phyloP scores from a whole-genome alignment of 768 basidiomycete species.

The Russula virescens region DNA sequence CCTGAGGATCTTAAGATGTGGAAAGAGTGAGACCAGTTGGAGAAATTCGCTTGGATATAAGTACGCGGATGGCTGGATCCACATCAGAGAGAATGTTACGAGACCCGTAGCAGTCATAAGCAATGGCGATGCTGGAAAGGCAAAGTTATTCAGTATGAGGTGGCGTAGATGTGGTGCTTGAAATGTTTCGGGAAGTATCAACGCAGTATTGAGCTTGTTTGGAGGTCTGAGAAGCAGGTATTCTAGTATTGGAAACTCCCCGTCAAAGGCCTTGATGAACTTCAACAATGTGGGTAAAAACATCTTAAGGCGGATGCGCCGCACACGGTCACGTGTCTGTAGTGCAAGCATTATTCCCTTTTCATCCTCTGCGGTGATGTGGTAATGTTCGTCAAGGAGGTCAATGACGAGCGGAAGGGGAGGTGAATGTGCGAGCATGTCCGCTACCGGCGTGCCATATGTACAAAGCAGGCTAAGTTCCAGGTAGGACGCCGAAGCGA shows the following conservation, averaged over 20 bases:
- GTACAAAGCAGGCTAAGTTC: not conserved
- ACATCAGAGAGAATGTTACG: too few species aligned
- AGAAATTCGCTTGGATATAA: too few species aligned
- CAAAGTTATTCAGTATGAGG: too few species aligned
- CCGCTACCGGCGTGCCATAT: not conserved
- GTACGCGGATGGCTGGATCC: too few species aligned
- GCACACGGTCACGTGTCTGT: too few species aligned
- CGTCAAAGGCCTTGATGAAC: too few species aligned
- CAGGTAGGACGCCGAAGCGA: not conserved
- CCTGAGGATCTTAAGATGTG: too few species aligned
- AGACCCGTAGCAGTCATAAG: not conserved
- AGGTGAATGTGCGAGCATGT: not conserved
- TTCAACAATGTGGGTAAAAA: too few species aligned
- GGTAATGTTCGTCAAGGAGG: not conserved
- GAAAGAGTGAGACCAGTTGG: not conserved
- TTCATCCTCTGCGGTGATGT: not conserved
- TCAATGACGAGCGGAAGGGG: not conserved
- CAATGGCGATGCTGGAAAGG: not conserved
- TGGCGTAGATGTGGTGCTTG: too few species aligned
- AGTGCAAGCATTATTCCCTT: not conserved
- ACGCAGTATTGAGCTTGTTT: not conserved
- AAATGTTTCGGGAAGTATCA: not conserved
- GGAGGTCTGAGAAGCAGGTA: not conserved
- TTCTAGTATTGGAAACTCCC: not conserved
- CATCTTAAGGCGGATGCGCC: too few species aligned